phyloP scores from a whole-genome alignment of 2,329 filamentous ascomycete species.

The Chrysosphaeria jannelii region DNA sequence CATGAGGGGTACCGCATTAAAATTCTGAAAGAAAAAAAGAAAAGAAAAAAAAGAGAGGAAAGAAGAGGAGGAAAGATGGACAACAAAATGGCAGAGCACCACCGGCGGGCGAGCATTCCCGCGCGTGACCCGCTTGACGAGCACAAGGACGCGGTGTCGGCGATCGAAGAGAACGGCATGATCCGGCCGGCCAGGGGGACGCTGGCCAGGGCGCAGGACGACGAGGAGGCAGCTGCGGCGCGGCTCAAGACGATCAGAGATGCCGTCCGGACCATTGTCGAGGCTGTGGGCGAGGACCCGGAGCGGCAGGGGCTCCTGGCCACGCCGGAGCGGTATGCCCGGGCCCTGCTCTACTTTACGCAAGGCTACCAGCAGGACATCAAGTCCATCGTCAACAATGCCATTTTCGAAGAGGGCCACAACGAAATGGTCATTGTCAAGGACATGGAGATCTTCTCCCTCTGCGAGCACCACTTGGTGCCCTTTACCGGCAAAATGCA shows the following conservation, averaged over 20 bases:
- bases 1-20: too few species aligned
- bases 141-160: constrained; percentile 6
- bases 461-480: constrained; percentile 93
- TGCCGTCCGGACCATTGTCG: constrained; percentile 33
- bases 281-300: constrained; percentile 38
- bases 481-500: constrained; percentile 98
- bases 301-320: constrained; percentile 31
- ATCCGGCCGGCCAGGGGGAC: constrained; percentile 20
- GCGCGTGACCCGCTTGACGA: constrained; percentile 29
- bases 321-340: constrained; percentile 66
- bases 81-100: too few species aligned
- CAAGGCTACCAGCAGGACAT: constrained; percentile 93
- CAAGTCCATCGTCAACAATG: constrained; percentile 67
- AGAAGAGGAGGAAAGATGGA: not conserved
- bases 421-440: constrained; percentile 96
- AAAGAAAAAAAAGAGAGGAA: too few species aligned
- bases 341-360: constrained; percentile 86
- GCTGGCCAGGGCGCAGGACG: constrained; percentile 27
- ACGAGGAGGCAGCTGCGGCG: constrained; percentile 15
- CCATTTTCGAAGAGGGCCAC: constrained; percentile 87
- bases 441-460: constrained; percentile 79
- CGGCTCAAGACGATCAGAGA: constrained; percentile 27
- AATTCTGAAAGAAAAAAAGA: too few species aligned
- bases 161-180: constrained; percentile 3
- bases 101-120: too few species aligned